Conservation (phyloP, 768 basidiomycete genomes). For the Auricularia auricula-judae region DNA sequence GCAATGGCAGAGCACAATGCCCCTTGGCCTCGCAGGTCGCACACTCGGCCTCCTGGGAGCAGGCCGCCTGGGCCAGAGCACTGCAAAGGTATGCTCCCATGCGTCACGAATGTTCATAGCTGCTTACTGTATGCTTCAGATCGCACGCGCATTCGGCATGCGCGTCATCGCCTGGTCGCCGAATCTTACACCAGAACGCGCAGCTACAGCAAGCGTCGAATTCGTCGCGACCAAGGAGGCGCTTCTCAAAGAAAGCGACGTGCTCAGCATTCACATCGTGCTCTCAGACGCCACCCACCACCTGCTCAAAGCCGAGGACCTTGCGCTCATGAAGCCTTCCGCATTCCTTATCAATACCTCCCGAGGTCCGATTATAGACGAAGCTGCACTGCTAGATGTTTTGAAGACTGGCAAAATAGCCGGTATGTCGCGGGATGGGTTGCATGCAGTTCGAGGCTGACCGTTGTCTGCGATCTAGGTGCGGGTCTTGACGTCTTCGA, state of each 20-base stretch:
- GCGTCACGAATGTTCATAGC: background rate
- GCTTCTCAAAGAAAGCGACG: slow-evolving; percentile 41
- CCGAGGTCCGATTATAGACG: slow-evolving; percentile 55
- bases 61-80: slow-evolving; percentile 42
- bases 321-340: slow-evolving; percentile 42
- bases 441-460: background rate
- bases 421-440: background rate
- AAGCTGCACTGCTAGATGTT: slow-evolving; percentile 38
- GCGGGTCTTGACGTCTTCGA: slow-evolving; percentile 61
- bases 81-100: slow-evolving; percentile 31
- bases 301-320: slow-evolving; percentile 37
- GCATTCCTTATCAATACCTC: slow-evolving; percentile 58
- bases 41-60: slow-evolving; percentile 53
- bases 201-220: slow-evolving; percentile 38
- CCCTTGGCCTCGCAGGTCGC: slow-evolving; percentile 40
- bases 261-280: slow-evolving; percentile 53
- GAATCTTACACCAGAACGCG: slow-evolving; percentile 47
- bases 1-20: slow-evolving; percentile 44
- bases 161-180: slow-evolving; percentile 55
- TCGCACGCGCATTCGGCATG: slow-evolving; percentile 51
- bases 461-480: slow-evolving; percentile 17
- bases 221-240: slow-evolving; percentile 40
- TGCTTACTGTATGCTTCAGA: slow-evolving; percentile 19
- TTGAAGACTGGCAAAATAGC: slow-evolving; percentile 37
- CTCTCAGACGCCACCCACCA: slow-evolving; percentile 39